Evolutionary conservation across 345 rosid species (phyloP).

Genomic region (Turnera subulata): DNA sequence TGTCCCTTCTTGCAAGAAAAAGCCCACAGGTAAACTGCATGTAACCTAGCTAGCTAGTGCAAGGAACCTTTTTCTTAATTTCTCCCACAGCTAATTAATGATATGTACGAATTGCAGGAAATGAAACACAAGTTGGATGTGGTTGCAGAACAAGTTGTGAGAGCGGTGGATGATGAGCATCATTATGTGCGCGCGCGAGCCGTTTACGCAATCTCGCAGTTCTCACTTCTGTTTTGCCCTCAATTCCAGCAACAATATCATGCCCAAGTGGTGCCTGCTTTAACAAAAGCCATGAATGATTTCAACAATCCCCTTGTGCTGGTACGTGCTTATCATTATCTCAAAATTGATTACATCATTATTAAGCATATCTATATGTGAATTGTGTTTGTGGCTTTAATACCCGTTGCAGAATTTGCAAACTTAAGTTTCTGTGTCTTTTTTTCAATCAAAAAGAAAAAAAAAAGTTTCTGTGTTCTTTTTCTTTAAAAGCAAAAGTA

Average conservation of each 20-base stretch:
- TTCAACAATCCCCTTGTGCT: neutral
- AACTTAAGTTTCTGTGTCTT: too few relatives aligned
- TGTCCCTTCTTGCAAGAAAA: neutral
- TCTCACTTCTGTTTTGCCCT: neutral
- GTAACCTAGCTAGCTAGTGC: too few relatives aligned
- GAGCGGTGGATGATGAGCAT: slow-evolving; percentile 1
- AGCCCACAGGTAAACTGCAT: neutral
- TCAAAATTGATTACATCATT: too few relatives aligned
- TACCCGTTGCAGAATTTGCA: too few relatives aligned
- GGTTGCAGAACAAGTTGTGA: neutral
- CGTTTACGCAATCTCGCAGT: neutral
- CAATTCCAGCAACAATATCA: slow-evolving; percentile 4
- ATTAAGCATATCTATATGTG: too few relatives aligned
- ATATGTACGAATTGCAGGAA: neutral
- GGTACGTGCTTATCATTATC: neutral
- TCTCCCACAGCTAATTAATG: neutral
- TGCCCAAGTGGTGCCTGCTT: slow-evolving; percentile 1
- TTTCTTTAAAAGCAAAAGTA: too few relatives aligned
- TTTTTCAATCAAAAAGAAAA: too few relatives aligned
- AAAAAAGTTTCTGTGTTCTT: too few relatives aligned
- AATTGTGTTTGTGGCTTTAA: too few relatives aligned
- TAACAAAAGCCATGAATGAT: slow-evolving; percentile 7
- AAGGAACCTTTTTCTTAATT: too few relatives aligned
- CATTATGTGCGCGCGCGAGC: slow-evolving; percentile 1
- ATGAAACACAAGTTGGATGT: neutral